These are phyloP conservation scores for Backusella parvicylindrica DNA, from an alignment of 192 early-diverging fungal species.

Conservation along the genomic window DNA sequence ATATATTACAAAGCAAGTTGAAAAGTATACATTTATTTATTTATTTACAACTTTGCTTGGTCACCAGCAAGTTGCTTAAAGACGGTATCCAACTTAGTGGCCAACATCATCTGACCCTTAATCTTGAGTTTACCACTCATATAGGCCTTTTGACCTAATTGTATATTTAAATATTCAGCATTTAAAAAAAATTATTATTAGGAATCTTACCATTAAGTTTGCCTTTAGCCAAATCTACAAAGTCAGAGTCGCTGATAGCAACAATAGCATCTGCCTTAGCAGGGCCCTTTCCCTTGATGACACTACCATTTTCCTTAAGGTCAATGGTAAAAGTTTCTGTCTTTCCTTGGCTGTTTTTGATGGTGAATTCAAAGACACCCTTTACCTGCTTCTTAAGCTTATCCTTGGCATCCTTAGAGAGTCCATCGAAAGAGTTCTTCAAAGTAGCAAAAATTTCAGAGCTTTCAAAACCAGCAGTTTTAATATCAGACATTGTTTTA, in stretches of 20 bases:
- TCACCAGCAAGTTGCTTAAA: constrained; percentile 55
- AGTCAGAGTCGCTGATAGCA: constrained; percentile 70
- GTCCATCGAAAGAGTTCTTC: constrained; percentile 49
- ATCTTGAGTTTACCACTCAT: constrained; percentile 90
- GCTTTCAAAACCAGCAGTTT: constrained; percentile 65
- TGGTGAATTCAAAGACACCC: constrained; percentile 84
- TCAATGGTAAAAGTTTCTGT: constrained; percentile 81
- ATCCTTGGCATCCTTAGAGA: constrained; percentile 60
- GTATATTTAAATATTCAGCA: not conserved
- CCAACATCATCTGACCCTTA: constrained; percentile 72
- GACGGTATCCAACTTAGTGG: constrained; percentile 67
- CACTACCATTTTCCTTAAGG: constrained; percentile 68
- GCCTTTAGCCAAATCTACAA: constrained; percentile 80
- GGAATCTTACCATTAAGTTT: constrained; percentile 73
- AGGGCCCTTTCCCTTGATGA: constrained; percentile 53
- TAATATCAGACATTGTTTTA: constrained; percentile 31
- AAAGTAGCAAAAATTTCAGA: constrained; percentile 74
- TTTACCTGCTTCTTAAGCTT: constrained; percentile 71
- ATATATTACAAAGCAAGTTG: too few relatives aligned
- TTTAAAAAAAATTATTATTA: not conserved
- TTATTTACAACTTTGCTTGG: constrained; percentile 62
- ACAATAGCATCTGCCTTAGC: constrained; percentile 73
- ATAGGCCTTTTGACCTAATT: constrained; percentile 79
- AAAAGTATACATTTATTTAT: not conserved
- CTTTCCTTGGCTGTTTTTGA: constrained; percentile 69